These are phyloP conservation scores for Eutypella sp. DNA, from an alignment of 2,329 filamentous ascomycete genomes.

Conservation along the genomic window DNA sequence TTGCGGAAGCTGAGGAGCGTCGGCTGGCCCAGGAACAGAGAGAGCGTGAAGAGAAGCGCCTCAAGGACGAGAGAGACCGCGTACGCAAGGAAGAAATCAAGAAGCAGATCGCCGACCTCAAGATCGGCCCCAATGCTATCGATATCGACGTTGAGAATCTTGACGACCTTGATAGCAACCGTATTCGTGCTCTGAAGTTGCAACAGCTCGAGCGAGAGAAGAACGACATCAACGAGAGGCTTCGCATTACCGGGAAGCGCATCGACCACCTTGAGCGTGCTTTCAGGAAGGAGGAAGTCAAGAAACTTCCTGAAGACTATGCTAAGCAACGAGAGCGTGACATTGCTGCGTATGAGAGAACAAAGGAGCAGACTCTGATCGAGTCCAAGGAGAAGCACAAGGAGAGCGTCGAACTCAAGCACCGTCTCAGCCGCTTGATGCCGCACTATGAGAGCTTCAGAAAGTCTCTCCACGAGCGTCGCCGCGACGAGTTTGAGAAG, in stretches of 20 bases:
- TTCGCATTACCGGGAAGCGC: constrained; percentile 88
- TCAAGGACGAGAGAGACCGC: constrained; percentile 82
- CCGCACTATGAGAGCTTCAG: constrained; percentile 81
- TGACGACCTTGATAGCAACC: constrained; percentile 81
- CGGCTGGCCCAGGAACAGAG: constrained; percentile 89
- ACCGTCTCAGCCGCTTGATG: constrained; percentile 81
- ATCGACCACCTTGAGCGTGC: constrained; percentile 96
- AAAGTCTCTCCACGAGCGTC: constrained; percentile 74
- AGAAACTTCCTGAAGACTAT: constrained; percentile 85
- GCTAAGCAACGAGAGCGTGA: constrained; percentile 76
- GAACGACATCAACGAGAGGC: constrained; percentile 87
- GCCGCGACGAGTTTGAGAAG: constrained; percentile 93
- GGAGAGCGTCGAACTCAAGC: constrained; percentile 88
- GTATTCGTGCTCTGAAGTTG: constrained; percentile 90
- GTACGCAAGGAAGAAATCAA: constrained; percentile 91
- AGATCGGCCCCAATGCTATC: constrained; percentile 73
- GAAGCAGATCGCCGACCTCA: constrained; percentile 86
- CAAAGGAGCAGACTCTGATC: constrained; percentile 70
- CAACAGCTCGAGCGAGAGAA: constrained; percentile 96
- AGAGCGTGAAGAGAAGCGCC: constrained; percentile 79
- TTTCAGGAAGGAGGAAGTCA: constrained; percentile 90
- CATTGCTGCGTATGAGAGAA: constrained; percentile 71
- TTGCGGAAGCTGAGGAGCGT: constrained; percentile 84
- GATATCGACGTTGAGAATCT: constrained; percentile 77
- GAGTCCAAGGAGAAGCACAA: constrained; percentile 86